Conservation (phyloP, 2,329 filamentous ascomycete species). For the Clonostachys rhizophaga region DNA sequence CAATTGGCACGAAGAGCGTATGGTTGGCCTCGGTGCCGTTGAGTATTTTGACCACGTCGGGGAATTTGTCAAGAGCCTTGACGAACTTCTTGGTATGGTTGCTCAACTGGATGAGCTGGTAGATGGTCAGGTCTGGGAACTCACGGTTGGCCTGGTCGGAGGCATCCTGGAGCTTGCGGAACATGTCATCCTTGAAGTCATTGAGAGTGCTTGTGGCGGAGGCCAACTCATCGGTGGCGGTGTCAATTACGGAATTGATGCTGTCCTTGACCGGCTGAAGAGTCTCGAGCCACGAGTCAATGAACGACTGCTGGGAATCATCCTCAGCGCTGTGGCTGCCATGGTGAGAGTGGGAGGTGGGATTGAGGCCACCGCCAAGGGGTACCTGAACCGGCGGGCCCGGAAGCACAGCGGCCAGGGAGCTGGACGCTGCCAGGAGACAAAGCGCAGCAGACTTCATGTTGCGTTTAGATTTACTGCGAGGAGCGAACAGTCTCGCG, state of each 20-base stretch:
- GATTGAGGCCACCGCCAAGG: no score
- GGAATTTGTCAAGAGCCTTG: conserved; percentile 67
- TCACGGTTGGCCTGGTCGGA: conserved; percentile 6
- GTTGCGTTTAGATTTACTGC: no score
- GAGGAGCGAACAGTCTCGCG: no score
- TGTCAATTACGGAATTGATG: not conserved
- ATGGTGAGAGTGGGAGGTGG: no score
- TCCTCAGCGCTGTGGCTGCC: no score
- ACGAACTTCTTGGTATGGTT: conserved; percentile 76
- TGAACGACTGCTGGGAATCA: no score
- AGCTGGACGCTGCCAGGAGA: no score
- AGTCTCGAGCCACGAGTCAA: not conserved
- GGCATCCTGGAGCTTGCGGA: not conserved
- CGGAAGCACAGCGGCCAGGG: no score
- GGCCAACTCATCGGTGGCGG: not conserved
- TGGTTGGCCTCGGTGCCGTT: conserved; percentile 72
- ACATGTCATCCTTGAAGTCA: conserved; percentile 3
- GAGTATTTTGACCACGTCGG: conserved; percentile 66
- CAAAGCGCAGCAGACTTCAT: no score
- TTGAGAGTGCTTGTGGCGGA: not conserved
- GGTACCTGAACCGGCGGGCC: no score
- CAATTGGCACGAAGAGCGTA: conserved; percentile 77
- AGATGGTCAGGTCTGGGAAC: conserved; percentile 68
- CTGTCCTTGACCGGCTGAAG: conserved; percentile 1
- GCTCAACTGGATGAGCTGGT: conserved; percentile 70